Evolutionary conservation across 2,329 filamentous ascomycete species (phyloP), one percentile per base, ranked within the genome.

Genomic region (Blastomyces gilchristii): DNA sequence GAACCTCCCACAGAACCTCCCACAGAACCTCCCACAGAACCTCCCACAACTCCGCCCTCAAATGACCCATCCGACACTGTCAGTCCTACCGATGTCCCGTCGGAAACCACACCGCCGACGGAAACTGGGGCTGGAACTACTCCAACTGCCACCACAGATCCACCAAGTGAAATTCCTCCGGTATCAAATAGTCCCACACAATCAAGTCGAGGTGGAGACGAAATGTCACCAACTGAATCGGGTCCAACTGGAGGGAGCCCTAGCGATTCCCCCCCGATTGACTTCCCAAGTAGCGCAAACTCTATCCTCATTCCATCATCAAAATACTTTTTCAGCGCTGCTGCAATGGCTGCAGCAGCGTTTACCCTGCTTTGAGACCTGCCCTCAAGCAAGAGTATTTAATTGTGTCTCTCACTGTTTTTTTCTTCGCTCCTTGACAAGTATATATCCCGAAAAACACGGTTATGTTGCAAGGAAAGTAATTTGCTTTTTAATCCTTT

Each of bases 251-350:
- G 43, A 47, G 43, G 58, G 43, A 50, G 9, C 16, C 47, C 58
- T 53, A 45, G 31, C 34, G 31, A 61, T 25, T n/a, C 59, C 1
- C 39, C 49, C 3, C 59, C 59, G 34, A 39, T 34, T 53, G 34
- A 49, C 9, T 62, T 57, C 60, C 60, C 60, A 8, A 41, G 52
- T 12, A n/a, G 18, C 6, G 60, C 60, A 43, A 62, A 57, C 34
- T 18, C n/a, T n/a, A 37, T 59, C 9, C 31, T 25, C 43, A 11
- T 43, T 18, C 45, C 58, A 12, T 43, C 56, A 8, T 43, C 56
- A 8, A 49, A 59, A 49, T 49, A 47, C 58, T n/a, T 18, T 14
- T 4, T 47, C 3, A 49, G 16, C 3, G 58, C 18, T 49, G 18
- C 28, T 3, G 28, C 43, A 12, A 28, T 8, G 3, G 3, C 50